phyloP scores from a whole-genome alignment of 345 rosid genomes.

The Corchorus capsularis region DNA sequence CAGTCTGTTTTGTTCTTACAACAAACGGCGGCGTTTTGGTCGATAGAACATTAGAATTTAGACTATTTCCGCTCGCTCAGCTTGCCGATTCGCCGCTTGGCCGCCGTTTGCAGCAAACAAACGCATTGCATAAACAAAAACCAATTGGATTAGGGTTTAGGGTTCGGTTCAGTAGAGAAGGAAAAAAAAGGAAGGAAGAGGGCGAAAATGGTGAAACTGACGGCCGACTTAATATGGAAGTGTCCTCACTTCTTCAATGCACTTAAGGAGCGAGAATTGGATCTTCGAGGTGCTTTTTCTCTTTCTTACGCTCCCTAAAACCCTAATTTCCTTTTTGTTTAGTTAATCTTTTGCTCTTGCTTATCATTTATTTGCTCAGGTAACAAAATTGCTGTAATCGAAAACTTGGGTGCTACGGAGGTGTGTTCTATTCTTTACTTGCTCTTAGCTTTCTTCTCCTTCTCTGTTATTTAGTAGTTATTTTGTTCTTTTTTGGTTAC shows the following conservation, averaged over 20 bases:
- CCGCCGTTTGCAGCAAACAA: background rate
- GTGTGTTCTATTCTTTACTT: slow-evolving; percentile 32
- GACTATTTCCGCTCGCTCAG: no score
- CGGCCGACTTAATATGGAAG: slow-evolving; percentile 98
- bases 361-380: slow-evolving; percentile 39
- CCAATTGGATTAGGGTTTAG: background rate
- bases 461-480: no score
- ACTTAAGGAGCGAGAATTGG: slow-evolving; percentile 91
- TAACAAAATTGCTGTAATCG: slow-evolving; percentile 95
- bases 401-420: slow-evolving; percentile 99
- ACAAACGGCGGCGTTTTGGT: no score
- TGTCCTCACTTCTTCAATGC: slow-evolving; percentile 99
- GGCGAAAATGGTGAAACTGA: slow-evolving; percentile 80
- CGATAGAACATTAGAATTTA: no score
- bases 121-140: background rate
- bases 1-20: no score
- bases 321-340: slow-evolving; percentile 25
- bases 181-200: background rate
- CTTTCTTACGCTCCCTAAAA: slow-evolving; percentile 13
- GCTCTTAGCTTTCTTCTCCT: background rate
- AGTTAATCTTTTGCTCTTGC: background rate
- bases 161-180: background rate
- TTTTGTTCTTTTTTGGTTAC: slow-evolving; percentile 7
- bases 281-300: slow-evolving; percentile 73
- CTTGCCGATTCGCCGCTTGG: background rate